Base-by-base conservation (phyloP, 1,139 yeast species). In the Candida neerlandica region DNA sequence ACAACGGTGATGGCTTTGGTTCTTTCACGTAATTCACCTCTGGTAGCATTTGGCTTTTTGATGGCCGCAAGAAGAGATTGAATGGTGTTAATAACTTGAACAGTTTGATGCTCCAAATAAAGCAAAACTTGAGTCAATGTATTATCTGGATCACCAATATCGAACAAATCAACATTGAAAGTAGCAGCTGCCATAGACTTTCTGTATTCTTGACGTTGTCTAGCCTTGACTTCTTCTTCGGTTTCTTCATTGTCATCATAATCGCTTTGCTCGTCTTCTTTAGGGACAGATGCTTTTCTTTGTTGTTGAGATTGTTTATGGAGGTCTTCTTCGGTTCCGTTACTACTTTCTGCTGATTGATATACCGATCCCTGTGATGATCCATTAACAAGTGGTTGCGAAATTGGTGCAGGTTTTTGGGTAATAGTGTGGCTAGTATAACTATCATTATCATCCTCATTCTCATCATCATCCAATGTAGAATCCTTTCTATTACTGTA, bases 21-120 rank as follows among this genome's bases (percentile, higher is more conserved):
- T 51, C 89, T 88, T 1, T 74, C 77, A 53, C 94, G 79, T 55
- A 94, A 76, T 50, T 84, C 86, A 6, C 90, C 91, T 58, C 87
- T 82, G 0, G 89, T 86, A 2, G 90, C 85, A 58, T 86, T 85
- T 12, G 90, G 89, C 58, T 83, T 82, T 67, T 86, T 86, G 58
- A 88, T 87, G 1, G 92, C 84, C 3, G 84, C 80, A 54, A 94
- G 77, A 53, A 94, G 76, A 19, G 88, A 81, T 63, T 92, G 97
- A 58, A 92, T 92, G 0, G 97, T 88, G 27, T 91, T 82, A 50
- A 94, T 94, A 1, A 94, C 97, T 59, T 88, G 89, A 32, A 89
- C 94, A 0, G 98, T 92, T 70, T 92, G 97, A 66, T 90, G 96
- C 65, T 94, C 99, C 61, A 94, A 77, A 65, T 90, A 94, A 43